Conservation (phyloP, 164 flowering plant species). For the Annona squamosa region DNA sequence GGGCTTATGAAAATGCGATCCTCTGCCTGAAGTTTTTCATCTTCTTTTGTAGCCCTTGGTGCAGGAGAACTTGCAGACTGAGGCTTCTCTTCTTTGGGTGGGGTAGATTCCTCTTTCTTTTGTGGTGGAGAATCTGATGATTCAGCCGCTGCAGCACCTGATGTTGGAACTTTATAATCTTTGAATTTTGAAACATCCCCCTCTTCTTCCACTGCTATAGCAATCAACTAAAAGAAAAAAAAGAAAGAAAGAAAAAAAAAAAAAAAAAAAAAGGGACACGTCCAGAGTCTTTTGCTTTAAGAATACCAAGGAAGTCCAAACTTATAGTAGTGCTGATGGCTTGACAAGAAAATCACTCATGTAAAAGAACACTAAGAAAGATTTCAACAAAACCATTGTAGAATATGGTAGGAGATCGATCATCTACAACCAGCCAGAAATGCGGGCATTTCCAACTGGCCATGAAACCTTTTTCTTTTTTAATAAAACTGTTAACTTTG, state of each 20-base stretch:
- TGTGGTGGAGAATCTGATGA: slow-evolving; percentile 51
- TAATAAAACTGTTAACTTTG: too few relatives aligned
- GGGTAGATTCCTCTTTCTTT: slow-evolving; percentile 46
- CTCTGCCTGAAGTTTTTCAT: slow-evolving; percentile 33
- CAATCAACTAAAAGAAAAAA: slow-evolving; percentile 54
- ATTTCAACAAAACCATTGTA: too few relatives aligned
- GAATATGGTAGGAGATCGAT: too few relatives aligned
- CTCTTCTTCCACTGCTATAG: slow-evolving; percentile 94
- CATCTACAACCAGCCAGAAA: too few relatives aligned
- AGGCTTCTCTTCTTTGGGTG: slow-evolving; percentile 49
- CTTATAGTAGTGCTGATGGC: too few relatives aligned
- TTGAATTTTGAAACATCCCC: slow-evolving; percentile 68
- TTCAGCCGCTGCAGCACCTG: slow-evolving; percentile 34
- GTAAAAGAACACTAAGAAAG: too few relatives aligned
- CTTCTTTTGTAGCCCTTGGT: slow-evolving; percentile 40
- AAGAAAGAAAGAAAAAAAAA: neutral
- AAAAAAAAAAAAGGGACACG: too few relatives aligned
- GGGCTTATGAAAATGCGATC: slow-evolving; percentile 88
- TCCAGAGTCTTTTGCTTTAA: too few relatives aligned
- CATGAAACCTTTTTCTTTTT: too few relatives aligned
- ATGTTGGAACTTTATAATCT: slow-evolving; percentile 56
- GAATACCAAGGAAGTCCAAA: too few relatives aligned
- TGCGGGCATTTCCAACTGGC: too few relatives aligned
- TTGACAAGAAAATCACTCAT: too few relatives aligned
- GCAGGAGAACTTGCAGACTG: slow-evolving; percentile 43